Evolutionary conservation across 108 stramenopile genomes (phyloP).

Genomic region (Skeletonema tropicum): DNA sequence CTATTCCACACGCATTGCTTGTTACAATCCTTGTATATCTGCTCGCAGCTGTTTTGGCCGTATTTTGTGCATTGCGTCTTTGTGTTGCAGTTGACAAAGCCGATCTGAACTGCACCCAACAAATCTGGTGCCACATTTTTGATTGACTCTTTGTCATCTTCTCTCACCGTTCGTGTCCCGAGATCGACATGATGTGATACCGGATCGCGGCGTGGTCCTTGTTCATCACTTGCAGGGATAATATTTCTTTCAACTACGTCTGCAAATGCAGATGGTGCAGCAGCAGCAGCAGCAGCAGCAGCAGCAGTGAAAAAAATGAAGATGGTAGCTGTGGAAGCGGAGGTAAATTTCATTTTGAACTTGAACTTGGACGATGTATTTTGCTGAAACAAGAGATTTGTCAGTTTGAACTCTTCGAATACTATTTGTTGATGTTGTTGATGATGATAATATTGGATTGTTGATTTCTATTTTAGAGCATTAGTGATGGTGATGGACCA

Average conservation of each 20-base stretch:
- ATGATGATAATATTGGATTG: not conserved
- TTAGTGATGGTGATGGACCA: not conserved
- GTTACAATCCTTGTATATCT: no score
- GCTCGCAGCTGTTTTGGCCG: no score
- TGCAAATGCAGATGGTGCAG: not conserved
- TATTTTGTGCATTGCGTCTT: no score
- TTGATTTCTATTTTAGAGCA: constrained; percentile 1
- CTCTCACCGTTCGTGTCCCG: not conserved
- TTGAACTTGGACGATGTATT: not conserved
- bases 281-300: not conserved
- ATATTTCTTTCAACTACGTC: not conserved
- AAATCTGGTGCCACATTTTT: not conserved
- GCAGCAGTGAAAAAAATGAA: not conserved
- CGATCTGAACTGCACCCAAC: not conserved
- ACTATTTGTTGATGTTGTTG: not conserved
- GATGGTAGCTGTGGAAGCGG: not conserved
- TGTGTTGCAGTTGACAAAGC: not conserved
- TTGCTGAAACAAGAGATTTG: not conserved
- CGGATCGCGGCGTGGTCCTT: not conserved
- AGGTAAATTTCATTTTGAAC: not conserved
- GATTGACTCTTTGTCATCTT: no score
- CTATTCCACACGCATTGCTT: no score
- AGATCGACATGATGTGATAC: not conserved
- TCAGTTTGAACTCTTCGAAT: not conserved
- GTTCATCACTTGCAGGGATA: no score